Evolutionary conservation across 1,139 yeast species (phyloP), one percentile per base, ranked within the genome.

Genomic region (Lodderomyces parapsilosis): DNA sequence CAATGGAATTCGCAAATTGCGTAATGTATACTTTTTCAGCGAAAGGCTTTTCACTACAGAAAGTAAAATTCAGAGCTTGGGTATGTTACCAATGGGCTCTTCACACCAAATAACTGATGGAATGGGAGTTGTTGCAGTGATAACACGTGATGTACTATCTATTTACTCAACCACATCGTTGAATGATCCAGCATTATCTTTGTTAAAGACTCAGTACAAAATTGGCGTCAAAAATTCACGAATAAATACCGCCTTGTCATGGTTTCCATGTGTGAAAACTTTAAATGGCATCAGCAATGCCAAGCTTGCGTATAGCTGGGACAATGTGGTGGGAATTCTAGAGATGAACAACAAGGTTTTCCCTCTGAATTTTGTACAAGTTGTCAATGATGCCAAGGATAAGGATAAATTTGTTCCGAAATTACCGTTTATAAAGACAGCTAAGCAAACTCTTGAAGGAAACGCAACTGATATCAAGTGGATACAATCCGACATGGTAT

Each of bases 271-370:
- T 42, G 59, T 65, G 54, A 45, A 51, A 18, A 58, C 67, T 2
- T 55, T 53, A 3, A 47, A 49, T 17, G 59, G 57, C 41, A 32
- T 58, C 4, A 47, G 60, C 41, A 62, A 63, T 31, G 81, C 91
- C 0, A 66, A 73, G 45, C 60, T 88, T 35, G 91, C 86, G 0
- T 86, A 81, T 54, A 68, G 85, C 31, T 85, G 90, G 86, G 71
- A 80, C 19, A 80, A 81, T 49, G 68, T 70, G 11, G 54, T 86
- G 40, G 74, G 80, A 0, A 60, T 86, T 0, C 51, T 83, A 22
- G 88, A 84, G 48, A 58, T 86, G 1, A 63, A 64, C 32, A 66
- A 66, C 48, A 38, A 52, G 2, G 45, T 58, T 2, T 48, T 71
- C 9, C 71, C 74, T 1, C 9, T 44, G 0, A 66, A 66, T 45